Evolutionary conservation across 2,329 filamentous ascomycete species (phyloP).

Genomic region (Aspergillus fumigatiaffinis): DNA sequence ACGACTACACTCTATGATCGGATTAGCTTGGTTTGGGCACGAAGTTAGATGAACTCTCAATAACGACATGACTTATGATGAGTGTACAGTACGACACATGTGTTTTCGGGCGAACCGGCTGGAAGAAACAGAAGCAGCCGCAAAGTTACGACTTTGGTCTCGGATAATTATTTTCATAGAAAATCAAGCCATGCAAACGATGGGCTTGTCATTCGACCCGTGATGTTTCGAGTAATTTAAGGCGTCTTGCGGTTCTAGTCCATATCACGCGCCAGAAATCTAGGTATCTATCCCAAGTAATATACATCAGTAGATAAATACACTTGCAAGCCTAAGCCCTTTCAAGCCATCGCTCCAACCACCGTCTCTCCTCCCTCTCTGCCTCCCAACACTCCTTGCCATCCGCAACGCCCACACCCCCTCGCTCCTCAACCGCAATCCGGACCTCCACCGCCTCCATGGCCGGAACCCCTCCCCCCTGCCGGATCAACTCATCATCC

Average conservation of each 20-base stretch:
- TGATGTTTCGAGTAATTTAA: neutral
- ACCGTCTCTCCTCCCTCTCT: constrained; percentile 30
- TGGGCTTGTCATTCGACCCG: neutral
- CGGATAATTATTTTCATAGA: neutral
- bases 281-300: neutral
- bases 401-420: constrained; percentile 38
- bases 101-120: neutral
- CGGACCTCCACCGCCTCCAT: constrained; percentile 62
- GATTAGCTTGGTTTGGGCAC: neutral
- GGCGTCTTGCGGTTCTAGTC: neutral
- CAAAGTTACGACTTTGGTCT: neutral
- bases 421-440: constrained; percentile 68
- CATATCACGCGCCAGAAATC: neutral
- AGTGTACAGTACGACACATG: neutral
- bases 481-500: constrained; percentile 67
- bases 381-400: constrained; percentile 18
- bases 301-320: neutral
- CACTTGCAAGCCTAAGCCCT: constrained; percentile 4
- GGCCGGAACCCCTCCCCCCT: constrained; percentile 57
- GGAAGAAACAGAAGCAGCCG: neutral
- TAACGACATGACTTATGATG: neutral
- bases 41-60: neutral
- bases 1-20: neutral
- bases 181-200: neutral
- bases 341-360: constrained; percentile 36